Evolutionary conservation across 1,284 basidiomycete species (phyloP).

Genomic region (Cystobasidium sp.): DNA sequence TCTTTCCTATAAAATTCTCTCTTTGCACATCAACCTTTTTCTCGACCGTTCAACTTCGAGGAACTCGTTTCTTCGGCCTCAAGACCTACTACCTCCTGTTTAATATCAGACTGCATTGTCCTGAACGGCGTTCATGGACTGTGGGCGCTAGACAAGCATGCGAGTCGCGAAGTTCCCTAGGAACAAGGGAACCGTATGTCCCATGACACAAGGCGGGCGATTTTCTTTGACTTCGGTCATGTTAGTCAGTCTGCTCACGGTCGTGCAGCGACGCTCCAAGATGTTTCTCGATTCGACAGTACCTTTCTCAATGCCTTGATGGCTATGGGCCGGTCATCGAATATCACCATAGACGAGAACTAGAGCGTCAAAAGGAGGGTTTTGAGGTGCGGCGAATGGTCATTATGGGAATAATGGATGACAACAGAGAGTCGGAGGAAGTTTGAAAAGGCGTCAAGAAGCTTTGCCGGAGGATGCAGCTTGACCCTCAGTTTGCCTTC

Average conservation of each 20-base stretch:
- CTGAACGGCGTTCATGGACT: too few species aligned
- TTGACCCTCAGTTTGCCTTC: conserved; percentile 21
- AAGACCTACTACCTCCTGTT: too few species aligned
- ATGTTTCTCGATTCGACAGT: conserved; percentile 1
- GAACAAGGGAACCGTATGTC: not conserved
- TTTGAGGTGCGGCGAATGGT: conserved; percentile 9
- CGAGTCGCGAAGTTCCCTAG: too few species aligned
- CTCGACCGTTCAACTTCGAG: not conserved
- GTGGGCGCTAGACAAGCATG: too few species aligned
- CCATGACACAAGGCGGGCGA: not conserved
- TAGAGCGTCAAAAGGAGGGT: conserved; percentile 14
- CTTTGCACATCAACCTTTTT: not conserved
- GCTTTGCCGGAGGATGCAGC: conserved; percentile 28
- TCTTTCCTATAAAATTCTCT: conserved; percentile 8
- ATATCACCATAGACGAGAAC: not conserved
- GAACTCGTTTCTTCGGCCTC: not conserved
- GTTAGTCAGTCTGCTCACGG: not conserved
- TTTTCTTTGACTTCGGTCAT: not conserved
- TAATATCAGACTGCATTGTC: too few species aligned
- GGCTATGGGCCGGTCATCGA: not conserved
- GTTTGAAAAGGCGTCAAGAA: conserved; percentile 42
- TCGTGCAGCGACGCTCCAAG: conserved; percentile 33
- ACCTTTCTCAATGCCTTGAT: not conserved
- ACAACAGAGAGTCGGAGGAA: conserved; percentile 10
- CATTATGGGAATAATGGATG: conserved; percentile 3